These are phyloP conservation scores for Amphibolis antarctica DNA, from an alignment of 106 monocot species.

Conservation along the genomic window DNA sequence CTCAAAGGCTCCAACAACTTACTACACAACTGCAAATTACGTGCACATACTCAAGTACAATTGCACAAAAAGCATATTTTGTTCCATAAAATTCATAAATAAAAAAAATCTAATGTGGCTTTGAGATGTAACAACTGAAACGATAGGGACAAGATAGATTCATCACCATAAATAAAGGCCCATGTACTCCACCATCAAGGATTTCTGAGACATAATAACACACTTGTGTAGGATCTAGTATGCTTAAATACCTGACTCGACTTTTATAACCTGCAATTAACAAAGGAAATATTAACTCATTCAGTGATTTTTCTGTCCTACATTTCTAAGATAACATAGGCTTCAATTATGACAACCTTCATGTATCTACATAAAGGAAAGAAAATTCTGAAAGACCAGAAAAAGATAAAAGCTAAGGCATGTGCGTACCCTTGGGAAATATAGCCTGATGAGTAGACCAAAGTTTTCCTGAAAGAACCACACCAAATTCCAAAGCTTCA, in stretches of 20 bases:
- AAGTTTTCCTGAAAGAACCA: constrained; percentile 41
- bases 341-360: not conserved
- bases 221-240: constrained; percentile 71
- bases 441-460: constrained; percentile 73
- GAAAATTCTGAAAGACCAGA: not conserved
- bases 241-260: constrained; percentile 61
- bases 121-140: not conserved
- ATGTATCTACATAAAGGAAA: not conserved
- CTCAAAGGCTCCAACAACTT: no score
- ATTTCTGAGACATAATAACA: constrained; percentile 83
- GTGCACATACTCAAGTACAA: no score
- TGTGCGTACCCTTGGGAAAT: constrained; percentile 63
- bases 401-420: not conserved
- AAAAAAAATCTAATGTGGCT: no score
- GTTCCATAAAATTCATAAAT: no score
- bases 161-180: constrained; percentile 89
- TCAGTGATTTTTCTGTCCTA: not conserved
- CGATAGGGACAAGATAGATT: constrained; percentile 1
- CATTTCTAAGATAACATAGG: not conserved
- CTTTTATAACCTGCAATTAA: constrained; percentile 61
- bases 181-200: constrained; percentile 59
- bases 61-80: no score
- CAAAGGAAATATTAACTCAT: not conserved
- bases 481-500: constrained; percentile 59
- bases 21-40: no score